Percentiles rank a stretch among this genome's conserved stretches.
These are phyloP conservation scores for Botryotinia narcissicola DNA, from an alignment of 2,329 filamentous ascomycete genomes.

Conservation along the genomic window DNA sequence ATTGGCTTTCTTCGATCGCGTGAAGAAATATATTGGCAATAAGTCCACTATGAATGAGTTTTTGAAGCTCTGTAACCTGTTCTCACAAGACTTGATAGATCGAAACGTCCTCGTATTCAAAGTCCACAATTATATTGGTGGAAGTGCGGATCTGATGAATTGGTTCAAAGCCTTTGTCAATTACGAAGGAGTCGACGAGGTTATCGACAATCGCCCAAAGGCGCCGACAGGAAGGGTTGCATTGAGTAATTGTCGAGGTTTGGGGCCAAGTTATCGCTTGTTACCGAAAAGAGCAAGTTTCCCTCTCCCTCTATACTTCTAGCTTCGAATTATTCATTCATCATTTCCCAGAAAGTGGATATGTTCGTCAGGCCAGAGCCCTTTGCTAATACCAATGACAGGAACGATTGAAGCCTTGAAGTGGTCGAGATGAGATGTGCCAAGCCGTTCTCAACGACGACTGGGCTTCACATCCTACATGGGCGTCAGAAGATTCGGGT, in stretches of 20 bases:
- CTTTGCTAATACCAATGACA: slow-evolving; percentile 32
- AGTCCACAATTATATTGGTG: slow-evolving; percentile 80
- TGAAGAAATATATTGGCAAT: slow-evolving; percentile 94
- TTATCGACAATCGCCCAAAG: slow-evolving; percentile 74
- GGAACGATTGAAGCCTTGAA: slow-evolving; percentile 88
- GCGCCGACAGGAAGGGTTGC: slow-evolving; percentile 81
- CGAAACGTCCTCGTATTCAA: slow-evolving; percentile 78
- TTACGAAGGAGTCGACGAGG: slow-evolving; percentile 71
- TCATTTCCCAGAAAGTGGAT: not conserved
- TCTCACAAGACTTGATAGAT: slow-evolving; percentile 89
- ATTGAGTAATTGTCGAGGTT: slow-evolving; percentile 90
- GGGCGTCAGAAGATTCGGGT: slow-evolving; percentile 96
- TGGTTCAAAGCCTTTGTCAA: slow-evolving; percentile 85
- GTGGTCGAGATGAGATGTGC: slow-evolving; percentile 92
- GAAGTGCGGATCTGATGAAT: slow-evolving; percentile 81
- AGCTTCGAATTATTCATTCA: not conserved
- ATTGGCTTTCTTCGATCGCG: slow-evolving; percentile 89
- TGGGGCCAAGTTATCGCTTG: slow-evolving; percentile 91
- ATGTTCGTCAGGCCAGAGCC: not conserved
- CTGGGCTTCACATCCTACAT: slow-evolving; percentile 97
- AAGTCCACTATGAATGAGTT: slow-evolving; percentile 93
- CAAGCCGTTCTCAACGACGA: slow-evolving; percentile 92
- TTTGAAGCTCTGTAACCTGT: slow-evolving; percentile 93
- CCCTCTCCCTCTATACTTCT: not conserved
- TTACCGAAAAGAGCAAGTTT: slow-evolving; percentile 71